Base-by-base conservation (phyloP, 2,329 filamentous ascomycete species). In the Colletotrichum tofieldiae region DNA sequence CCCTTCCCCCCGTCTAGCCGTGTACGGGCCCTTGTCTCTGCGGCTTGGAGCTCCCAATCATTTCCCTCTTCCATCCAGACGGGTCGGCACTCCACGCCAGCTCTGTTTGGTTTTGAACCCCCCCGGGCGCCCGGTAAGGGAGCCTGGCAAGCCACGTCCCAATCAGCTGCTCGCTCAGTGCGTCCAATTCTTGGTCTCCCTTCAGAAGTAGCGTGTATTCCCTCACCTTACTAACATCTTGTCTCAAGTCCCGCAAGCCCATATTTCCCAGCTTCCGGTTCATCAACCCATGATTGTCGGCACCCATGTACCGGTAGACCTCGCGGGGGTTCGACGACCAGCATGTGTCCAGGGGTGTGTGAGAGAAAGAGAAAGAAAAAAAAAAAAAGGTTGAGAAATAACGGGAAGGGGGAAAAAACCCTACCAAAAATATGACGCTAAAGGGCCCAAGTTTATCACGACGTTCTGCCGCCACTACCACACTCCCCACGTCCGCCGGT, bases 31-130 rank as follows among this genome's bases (percentile, higher is more conserved):
- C 67, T 67, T 51, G 61, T 66, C 62, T 73, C 43, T 73, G 67
- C 61, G 62, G 67, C 61, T 47, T 67, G 61, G 56, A 71, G 62
- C 67, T 67, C 62, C 67, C 67, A 73, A 73, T 73, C 71, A 73
- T 67, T 54, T 67, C 67, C 67, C 71, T 71, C 61, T 67, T 62
- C 71, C 71, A 73, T 61, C 67, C 47, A 56, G 61, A 73, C 71
- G 71, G 71, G 71, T 73, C 71, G 71, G 71, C 71, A 73, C 71
- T 73, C 67, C 67, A 67, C 49, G 60, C 70, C 70, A 72, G 70
- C 70, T 72, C 39, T 56, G 65, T 65, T 64, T 72, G 45, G 65
- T 20, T 54, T 64, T 69, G 45, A 32, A 26, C 41, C 51, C 65
- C 69, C 59, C 70, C 70, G 59, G 66, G 32, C 54, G 43, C 65